Conservation (phyloP, 345 rosid species). For the Boechera divaricarpa region DNA sequence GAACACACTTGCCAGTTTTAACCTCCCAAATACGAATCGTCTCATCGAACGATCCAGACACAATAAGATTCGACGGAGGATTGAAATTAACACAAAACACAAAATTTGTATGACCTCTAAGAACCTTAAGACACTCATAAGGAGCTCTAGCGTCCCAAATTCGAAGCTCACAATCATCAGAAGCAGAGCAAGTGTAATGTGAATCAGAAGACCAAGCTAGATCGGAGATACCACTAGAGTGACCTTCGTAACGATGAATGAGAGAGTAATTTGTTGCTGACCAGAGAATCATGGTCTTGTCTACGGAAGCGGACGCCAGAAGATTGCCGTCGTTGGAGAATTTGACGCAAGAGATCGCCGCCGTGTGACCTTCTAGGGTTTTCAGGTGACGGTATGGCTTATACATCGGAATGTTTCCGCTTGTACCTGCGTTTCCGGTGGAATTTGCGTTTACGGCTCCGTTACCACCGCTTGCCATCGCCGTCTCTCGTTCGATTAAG, state of each 20-base stretch:
- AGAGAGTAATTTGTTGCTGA: slow-evolving; percentile 62
- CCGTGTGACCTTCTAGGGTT: slow-evolving; percentile 67
- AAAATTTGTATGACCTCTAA: slow-evolving; percentile 71
- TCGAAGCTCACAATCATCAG: slow-evolving; percentile 91
- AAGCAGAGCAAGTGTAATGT: slow-evolving; percentile 94
- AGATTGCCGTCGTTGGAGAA: slow-evolving; percentile 90
- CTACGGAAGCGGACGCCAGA: slow-evolving; percentile 88
- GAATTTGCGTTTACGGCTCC: slow-evolving; percentile 11
- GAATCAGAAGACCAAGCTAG: slow-evolving; percentile 96
- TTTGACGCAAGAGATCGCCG: slow-evolving; percentile 88
- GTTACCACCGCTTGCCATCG: slow-evolving; percentile 49
- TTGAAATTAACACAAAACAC: slow-evolving; percentile 96
- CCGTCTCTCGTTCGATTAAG: slow-evolving; percentile 9
- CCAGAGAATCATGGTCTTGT: slow-evolving; percentile 83
- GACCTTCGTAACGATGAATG: slow-evolving; percentile 73
- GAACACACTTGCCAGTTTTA: slow-evolving; percentile 76
- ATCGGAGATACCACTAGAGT: slow-evolving; percentile 80
- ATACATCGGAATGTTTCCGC: slow-evolving; percentile 44
- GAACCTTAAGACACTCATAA: slow-evolving; percentile 84
- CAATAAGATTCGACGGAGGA: slow-evolving; percentile 82
- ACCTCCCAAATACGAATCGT: slow-evolving; percentile 93
- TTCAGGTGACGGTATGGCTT: slow-evolving; percentile 67
- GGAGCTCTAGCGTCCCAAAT: slow-evolving; percentile 92
- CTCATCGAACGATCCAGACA: slow-evolving; percentile 88
- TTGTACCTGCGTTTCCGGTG: slow-evolving; percentile 15